Conservation (phyloP, 179 eudicot genomes). For the Beta macrorhiza region DNA sequence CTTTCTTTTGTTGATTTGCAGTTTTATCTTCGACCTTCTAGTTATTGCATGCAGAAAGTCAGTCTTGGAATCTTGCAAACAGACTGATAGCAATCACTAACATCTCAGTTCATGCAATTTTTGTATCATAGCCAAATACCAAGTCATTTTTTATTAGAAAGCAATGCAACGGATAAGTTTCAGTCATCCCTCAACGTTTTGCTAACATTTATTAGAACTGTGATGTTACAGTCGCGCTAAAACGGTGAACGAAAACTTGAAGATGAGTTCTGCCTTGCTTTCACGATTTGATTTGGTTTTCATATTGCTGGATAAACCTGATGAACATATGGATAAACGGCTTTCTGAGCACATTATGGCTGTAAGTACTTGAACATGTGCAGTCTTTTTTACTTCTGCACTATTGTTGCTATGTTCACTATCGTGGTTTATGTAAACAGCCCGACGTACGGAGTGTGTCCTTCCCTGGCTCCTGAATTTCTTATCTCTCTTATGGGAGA, state of each 20-base stretch:
- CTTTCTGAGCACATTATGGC: conserved; percentile 98
- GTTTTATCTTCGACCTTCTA: background rate
- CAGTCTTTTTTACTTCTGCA: conserved; percentile 11
- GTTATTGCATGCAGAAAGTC: background rate
- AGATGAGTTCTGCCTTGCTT: conserved; percentile 91
- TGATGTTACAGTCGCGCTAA: conserved; percentile 83
- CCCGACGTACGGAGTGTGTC: background rate
- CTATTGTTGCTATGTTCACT: background rate
- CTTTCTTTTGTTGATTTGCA: background rate
- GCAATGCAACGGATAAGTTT: background rate
- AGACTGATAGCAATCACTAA: background rate
- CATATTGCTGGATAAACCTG: conserved; percentile 92
- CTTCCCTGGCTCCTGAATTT: background rate
- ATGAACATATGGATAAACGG: conserved; percentile 80
- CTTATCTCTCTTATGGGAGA: conserved; percentile 4
- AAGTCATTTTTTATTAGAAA: background rate
- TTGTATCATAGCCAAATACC: background rate
- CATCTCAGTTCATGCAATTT: background rate
- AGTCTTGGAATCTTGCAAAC: background rate
- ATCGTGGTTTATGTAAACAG: conserved; percentile 1
- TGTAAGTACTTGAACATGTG: conserved; percentile 47
- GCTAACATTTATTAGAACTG: conserved; percentile 7
- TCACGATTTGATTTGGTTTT: conserved; percentile 97
- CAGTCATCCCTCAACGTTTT: background rate
- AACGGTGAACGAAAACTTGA: conserved; percentile 95